Evolutionary conservation across 2,329 filamentous ascomycete species (phyloP), one percentile per base, ranked within the genome.

Genomic region (Cyphellophora europaea): DNA sequence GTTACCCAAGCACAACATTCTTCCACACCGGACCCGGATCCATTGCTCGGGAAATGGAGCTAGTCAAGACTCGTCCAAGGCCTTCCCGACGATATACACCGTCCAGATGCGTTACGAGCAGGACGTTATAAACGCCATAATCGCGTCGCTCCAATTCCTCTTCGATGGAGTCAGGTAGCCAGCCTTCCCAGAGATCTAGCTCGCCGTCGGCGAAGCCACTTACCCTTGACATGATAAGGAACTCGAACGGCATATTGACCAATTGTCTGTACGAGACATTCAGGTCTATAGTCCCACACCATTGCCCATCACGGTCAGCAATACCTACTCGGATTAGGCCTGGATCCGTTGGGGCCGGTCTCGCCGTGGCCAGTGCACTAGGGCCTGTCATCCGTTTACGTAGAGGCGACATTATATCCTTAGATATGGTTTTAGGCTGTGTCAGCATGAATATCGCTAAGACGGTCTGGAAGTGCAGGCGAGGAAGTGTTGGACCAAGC

Each of bases 211-310:
- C 39, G 32, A 49, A 49, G 10, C 28, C 17, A 29, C 41, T 41
- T 11, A 49, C 38, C 33, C 40, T 36, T 5, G 47, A 49, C 45
- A 49, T 41, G 37, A 49, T 30, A 32, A 49, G 34, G 28, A 49
- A 49, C 14, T 46, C 36, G 10, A 49, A 29, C 3, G 45, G 41
- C 23, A 29, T 30, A 10, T 40, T 43, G 14, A 41, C 41, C 18
- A 32, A 31, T 10, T 18, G 19, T 36, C 39, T 42, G 40, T 41
- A 49, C 11, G 27, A 30, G 13, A 32, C 33, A 19, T 48, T 41
- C n/a, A 49, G 43, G 21, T 49, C 43, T 13, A 49, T 48, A 5
- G 47, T 49, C 11, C 47, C 47, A 35, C 47, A 49, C 47, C 47
- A 49, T n/a, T 34, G 18, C 16, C 40, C 45, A 25, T 45, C 37